A percentile compares a stretch with the other conserved stretches of the same genome.
Conservation (phyloP, 306 rosid genomes). For the Crataegus laevigata region DNA sequence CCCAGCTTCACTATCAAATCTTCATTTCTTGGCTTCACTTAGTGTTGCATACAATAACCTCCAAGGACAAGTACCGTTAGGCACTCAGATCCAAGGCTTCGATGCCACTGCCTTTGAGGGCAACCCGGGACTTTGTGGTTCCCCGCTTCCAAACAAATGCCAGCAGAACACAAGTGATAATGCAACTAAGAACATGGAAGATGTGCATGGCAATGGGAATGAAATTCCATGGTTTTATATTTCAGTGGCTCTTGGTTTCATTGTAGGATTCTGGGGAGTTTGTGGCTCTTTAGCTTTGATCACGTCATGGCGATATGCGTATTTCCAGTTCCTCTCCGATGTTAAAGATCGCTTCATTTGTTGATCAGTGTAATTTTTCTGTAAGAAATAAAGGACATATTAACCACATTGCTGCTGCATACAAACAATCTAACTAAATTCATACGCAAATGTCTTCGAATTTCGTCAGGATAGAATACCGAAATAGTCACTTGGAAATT, state of each 20-base stretch:
- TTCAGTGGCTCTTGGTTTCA: not conserved
- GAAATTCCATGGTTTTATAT: not conserved
- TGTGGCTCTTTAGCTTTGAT: not conserved
- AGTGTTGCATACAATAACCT: not conserved
- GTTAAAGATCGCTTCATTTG: not conserved
- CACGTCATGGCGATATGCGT: not conserved
- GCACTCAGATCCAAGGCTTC: conserved; percentile 1
- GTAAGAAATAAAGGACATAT: not conserved
- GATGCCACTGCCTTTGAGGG: not conserved
- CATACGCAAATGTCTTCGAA: too few relatives aligned
- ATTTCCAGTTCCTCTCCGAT: not conserved
- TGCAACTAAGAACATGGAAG: not conserved
- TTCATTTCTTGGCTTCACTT: not conserved
- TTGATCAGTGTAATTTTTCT: not conserved
- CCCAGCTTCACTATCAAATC: not conserved
- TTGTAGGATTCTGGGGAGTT: conserved; percentile 1
- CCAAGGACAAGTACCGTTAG: not conserved
- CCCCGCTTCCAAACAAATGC: not conserved
- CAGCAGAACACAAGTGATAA: not conserved
- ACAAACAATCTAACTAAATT: conserved; percentile 2
- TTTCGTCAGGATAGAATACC: too few relatives aligned
- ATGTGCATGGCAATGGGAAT: not conserved
- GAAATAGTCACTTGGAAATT: too few relatives aligned
- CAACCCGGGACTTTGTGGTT: not conserved
- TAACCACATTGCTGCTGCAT: conserved; percentile 3